Evolutionary conservation across 805 yeast species (phyloP).

Genomic region (Myxozyma lipomycoides): DNA sequence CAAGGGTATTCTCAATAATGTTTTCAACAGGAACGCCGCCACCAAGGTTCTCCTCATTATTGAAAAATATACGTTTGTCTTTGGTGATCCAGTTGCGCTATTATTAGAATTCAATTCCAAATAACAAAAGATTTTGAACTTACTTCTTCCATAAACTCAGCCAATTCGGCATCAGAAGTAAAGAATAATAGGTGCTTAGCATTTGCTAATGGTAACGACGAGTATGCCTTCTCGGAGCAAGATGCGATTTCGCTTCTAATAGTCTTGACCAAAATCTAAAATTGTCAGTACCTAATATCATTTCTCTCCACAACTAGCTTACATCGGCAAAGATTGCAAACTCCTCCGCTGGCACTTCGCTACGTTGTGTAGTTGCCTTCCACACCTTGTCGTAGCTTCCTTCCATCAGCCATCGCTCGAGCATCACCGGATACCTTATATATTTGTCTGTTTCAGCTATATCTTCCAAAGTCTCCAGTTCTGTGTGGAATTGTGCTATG

Average conservation of each 20-base stretch:
- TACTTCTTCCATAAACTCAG: conserved; percentile 48
- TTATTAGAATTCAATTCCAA: background rate
- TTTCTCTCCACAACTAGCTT: conserved; percentile 3
- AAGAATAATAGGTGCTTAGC: conserved; percentile 77
- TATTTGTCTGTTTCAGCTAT: conserved; percentile 64
- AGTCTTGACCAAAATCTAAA: conserved; percentile 47
- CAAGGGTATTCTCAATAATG: conserved; percentile 67
- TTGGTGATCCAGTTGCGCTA: conserved; percentile 57
- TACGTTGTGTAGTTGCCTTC: conserved; percentile 59
- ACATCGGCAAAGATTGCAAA: conserved; percentile 67
- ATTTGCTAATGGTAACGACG: conserved; percentile 70
- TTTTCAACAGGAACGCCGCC: conserved; percentile 42
- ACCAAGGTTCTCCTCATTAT: conserved; percentile 35
- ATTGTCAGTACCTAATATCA: background rate
- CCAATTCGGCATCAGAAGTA: conserved; percentile 52
- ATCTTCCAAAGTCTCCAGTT: conserved; percentile 65
- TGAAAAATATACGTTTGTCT: conserved; percentile 43
- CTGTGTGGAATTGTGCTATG: conserved; percentile 84
- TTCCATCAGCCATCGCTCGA: conserved; percentile 93
- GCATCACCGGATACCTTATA: conserved; percentile 76
- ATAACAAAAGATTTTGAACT: background rate
- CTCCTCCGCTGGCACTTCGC: conserved; percentile 57
- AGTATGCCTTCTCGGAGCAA: conserved; percentile 76
- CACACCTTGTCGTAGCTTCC: conserved; percentile 93
- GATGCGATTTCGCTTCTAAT: conserved; percentile 82